Base-by-base conservation (phyloP, 2,329 filamentous ascomycete genomes). In the Coniosporium tulheliwenetii region DNA sequence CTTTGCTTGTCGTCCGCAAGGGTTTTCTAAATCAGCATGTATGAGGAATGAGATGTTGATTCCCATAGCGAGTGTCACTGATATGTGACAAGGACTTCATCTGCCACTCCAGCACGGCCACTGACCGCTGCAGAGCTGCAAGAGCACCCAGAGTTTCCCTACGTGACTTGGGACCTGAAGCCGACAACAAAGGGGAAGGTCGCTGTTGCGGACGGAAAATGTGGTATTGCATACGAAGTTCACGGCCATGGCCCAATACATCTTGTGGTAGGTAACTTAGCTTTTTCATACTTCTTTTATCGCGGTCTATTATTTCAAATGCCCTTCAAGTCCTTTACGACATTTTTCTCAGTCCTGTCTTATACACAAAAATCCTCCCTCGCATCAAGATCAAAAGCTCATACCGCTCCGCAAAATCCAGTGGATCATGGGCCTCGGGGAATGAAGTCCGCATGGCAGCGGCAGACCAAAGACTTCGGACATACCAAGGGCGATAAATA, bases 361-460 rank as follows among this genome's bases (percentile, higher is more conserved):
- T 26, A 26, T 26, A 26, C 7, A 26, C 19, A 26, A 4, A 26
- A 26, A 7, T 26, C 19, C 7, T 26, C 7, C 19, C 19, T 26
- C 7, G 3, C 7, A 26, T 7, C 4, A 26, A 26, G 19, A 26
- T 26, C 19, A 26, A 4, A 26, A 26, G 19, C 19, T 26, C 19
- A 26, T 3, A 26, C 19, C 7, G 19, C 4, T 7, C 3, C 7
- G 19, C 7, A 26, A 26, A 26, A 26, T 19, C 5, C 51, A 87
- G 83, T 77, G 83, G 64, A 71, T 93, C 51, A 85, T 85, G 78
- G 85, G 85, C 46, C 70, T 93, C 3, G 84, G 79, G 77, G 78
- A 42, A 69, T 69, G 52, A 73, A 69, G 55, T 69, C 74, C 36
- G 71, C 77, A 42, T 93, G 83, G 82, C 85, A 93, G 64, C 76